Conservation (phyloP, 768 basidiomycete genomes). For the Tubosaeta sp. region DNA sequence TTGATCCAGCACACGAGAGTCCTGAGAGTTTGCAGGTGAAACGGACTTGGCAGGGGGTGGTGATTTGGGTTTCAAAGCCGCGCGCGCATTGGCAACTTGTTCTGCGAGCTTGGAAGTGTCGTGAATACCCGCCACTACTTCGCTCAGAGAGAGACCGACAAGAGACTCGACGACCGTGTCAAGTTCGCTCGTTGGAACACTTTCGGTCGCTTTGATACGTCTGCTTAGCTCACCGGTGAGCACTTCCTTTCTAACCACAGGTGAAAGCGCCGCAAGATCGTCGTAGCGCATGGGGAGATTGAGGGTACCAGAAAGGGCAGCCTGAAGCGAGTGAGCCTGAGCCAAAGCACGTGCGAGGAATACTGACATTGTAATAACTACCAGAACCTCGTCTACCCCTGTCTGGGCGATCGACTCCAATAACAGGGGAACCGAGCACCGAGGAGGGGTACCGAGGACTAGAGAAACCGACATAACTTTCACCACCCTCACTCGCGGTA, state of each 20-base stretch:
- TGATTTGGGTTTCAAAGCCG: slow-evolving; percentile 31
- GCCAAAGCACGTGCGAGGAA: neutral
- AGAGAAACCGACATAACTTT: slow-evolving; percentile 67
- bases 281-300: slow-evolving; percentile 87
- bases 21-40: slow-evolving; percentile 56
- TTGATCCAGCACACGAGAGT: slow-evolving; percentile 65
- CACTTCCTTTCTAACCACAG: slow-evolving; percentile 84
- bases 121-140: slow-evolving; percentile 73
- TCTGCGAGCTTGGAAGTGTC: slow-evolving; percentile 62
- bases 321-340: slow-evolving; percentile 39
- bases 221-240: slow-evolving; percentile 79
- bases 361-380: slow-evolving; percentile 76
- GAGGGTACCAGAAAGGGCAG: slow-evolving; percentile 74
- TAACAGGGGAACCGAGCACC: slow-evolving; percentile 53
- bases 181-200: slow-evolving; percentile 52
- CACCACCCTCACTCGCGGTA: slow-evolving; percentile 75
- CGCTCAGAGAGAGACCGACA: slow-evolving; percentile 64
- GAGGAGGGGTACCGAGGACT: slow-evolving; percentile 60
- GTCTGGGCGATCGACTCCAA: slow-evolving; percentile 53
- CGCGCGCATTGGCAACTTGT: slow-evolving; percentile 48
- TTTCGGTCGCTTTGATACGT: slow-evolving; percentile 56
- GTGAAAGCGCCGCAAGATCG: slow-evolving; percentile 74
- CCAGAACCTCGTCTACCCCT: slow-evolving; percentile 75
- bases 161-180: slow-evolving; percentile 69
- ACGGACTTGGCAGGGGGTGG: slow-evolving; percentile 49